These are phyloP conservation scores for Tylopilus vinaceipallidus DNA, from an alignment of 768 basidiomycete genomes.

Conservation along the genomic window DNA sequence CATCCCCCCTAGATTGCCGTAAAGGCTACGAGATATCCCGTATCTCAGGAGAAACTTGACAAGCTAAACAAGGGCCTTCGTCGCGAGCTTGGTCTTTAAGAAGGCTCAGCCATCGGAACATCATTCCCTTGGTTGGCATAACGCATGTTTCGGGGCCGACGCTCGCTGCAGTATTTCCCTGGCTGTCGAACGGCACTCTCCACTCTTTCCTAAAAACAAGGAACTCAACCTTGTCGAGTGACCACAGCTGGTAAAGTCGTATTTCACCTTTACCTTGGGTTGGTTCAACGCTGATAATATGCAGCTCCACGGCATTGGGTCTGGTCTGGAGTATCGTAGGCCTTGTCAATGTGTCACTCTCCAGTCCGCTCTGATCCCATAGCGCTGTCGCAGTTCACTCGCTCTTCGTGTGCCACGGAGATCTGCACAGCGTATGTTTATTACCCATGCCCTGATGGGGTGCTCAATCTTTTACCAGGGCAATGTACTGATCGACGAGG, in stretches of 20 bases:
- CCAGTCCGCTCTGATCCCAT: background rate
- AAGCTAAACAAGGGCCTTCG: background rate
- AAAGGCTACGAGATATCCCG: background rate
- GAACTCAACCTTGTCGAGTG: background rate
- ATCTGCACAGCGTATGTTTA: background rate
- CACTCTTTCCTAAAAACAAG: background rate
- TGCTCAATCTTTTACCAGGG: background rate
- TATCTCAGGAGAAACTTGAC: background rate
- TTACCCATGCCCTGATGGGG: too few relatives aligned
- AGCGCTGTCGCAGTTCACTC: background rate
- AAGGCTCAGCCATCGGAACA: slow-evolving; percentile 1
- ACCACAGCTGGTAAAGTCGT: background rate
- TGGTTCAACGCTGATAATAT: background rate
- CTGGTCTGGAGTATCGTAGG: background rate
- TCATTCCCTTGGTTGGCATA: slow-evolving; percentile 1
- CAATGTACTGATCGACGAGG: background rate
- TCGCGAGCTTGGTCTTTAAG: background rate
- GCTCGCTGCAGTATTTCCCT: background rate
- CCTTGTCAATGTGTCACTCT: background rate
- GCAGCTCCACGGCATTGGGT: background rate
- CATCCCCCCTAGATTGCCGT: background rate
- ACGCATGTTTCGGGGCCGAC: background rate
- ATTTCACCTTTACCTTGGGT: accelerated
- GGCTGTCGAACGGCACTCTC: slow-evolving; percentile 1
- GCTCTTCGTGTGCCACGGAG: background rate